Conservation (phyloP, 163 green algal genomes). For the Volvox carteri region DNA sequence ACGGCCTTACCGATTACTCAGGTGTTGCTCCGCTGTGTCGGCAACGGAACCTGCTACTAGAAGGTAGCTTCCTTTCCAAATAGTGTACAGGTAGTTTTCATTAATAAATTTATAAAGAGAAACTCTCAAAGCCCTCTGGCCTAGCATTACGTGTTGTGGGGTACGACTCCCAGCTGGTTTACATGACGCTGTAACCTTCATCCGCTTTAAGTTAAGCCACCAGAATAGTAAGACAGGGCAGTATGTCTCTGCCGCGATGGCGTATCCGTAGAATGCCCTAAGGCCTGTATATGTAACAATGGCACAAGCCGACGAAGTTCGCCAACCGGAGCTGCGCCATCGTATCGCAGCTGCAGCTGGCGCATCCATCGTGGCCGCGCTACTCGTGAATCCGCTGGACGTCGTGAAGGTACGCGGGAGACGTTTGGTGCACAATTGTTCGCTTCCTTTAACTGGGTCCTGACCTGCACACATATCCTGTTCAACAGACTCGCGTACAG, state of each 20-base stretch:
- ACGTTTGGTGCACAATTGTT: background rate
- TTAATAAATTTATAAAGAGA: too few relatives aligned
- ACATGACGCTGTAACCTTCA: background rate
- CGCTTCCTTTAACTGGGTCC: background rate
- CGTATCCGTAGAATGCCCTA: background rate
- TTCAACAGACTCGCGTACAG: constrained; percentile 82
- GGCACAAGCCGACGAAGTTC: background rate
- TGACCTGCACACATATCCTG: background rate
- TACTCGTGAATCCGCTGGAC: constrained; percentile 92
- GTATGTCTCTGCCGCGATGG: background rate
- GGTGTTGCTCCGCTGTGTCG: constrained; percentile 27
- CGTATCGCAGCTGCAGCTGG: constrained; percentile 78
- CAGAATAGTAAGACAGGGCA: background rate
- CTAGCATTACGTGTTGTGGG: background rate
- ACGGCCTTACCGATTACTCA: constrained; percentile 2
- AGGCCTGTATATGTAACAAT: background rate
- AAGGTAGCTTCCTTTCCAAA: too few relatives aligned
- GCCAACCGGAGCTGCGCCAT: constrained; percentile 47
- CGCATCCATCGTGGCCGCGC: constrained; percentile 80
- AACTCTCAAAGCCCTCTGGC: background rate
- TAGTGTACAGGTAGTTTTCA: too few relatives aligned
- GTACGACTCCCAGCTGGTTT: background rate
- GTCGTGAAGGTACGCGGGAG: constrained; percentile 86
- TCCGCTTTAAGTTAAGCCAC: background rate
- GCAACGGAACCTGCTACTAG: background rate